These are phyloP conservation scores for Malus hybrid DNA, from an alignment of 331 rosid species.

Conservation along the genomic window DNA sequence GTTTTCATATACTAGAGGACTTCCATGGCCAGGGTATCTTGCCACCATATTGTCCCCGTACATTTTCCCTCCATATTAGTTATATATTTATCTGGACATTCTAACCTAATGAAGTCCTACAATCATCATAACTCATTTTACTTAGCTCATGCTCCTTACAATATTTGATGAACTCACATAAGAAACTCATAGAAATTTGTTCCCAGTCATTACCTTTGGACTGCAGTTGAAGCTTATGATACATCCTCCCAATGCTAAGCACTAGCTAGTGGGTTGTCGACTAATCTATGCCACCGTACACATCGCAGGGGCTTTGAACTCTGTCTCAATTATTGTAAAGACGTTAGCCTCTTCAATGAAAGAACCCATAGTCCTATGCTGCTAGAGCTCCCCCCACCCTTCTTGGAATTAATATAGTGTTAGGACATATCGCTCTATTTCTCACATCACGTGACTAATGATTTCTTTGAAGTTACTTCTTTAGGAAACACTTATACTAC, in stretches of 20 bases:
- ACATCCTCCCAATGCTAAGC: neutral
- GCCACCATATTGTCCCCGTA: neutral
- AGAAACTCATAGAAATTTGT: neutral
- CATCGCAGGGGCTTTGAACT: neutral
- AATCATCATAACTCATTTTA: too few relatives aligned
- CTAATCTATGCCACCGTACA: neutral
- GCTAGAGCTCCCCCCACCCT: neutral
- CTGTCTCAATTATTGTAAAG: neutral
- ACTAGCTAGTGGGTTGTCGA: neutral
- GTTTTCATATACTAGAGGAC: neutral
- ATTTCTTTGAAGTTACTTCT: neutral
- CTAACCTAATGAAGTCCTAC: too few relatives aligned
- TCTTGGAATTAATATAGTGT: neutral
- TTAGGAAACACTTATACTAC: neutral
- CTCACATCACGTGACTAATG: neutral
- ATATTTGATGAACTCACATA: too few relatives aligned
- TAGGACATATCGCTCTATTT: too few relatives aligned
- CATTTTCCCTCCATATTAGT: neutral
- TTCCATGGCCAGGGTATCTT: neutral
- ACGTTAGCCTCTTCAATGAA: neutral
- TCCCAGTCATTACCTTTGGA: neutral
- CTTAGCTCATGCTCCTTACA: too few relatives aligned
- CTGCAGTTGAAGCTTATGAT: neutral
- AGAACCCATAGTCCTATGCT: neutral
- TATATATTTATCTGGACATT: too few relatives aligned